Percentiles rank a stretch among this genome's conserved stretches.
Evolutionary conservation across 208 protist species (phyloP).

Genomic region (Crithidia thermophila): DNA sequence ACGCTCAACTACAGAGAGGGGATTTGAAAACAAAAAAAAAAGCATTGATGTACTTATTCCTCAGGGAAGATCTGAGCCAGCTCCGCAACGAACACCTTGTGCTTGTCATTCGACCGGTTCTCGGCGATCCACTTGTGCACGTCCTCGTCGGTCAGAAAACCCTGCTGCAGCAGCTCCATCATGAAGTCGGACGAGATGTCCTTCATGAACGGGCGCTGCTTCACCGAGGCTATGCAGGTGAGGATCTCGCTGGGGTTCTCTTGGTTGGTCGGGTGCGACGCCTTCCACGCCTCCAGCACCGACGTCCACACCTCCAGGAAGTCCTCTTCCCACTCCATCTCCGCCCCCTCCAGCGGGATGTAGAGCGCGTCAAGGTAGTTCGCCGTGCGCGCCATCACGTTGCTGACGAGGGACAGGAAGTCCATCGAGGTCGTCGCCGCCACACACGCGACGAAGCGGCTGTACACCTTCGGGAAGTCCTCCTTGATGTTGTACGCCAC

Average conservation of each 20-base stretch:
- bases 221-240: conserved; percentile 45
- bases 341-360: conserved; percentile 40
- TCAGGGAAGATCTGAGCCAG: conserved; percentile 30
- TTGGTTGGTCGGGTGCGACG: conserved; percentile 25
- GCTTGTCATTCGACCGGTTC: conserved; percentile 32
- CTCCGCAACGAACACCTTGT: conserved; percentile 31
- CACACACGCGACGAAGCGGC: conserved; percentile 61
- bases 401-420: conserved; percentile 56
- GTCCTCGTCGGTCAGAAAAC: conserved; percentile 19
- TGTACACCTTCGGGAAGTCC: conserved; percentile 73
- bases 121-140: conserved; percentile 29
- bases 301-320: conserved; percentile 77
- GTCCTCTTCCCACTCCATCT: conserved; percentile 76
- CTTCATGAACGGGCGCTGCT: conserved; percentile 68
- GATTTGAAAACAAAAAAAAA: conserved; percentile 6
- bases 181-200: conserved; percentile 82
- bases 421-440: conserved; percentile 42
- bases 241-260: conserved; percentile 41
- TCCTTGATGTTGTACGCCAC: conserved; percentile 60
- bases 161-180: conserved; percentile 52
- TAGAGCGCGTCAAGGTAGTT: conserved; percentile 85
- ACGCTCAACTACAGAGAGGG: too few relatives aligned
- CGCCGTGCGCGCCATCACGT: conserved; percentile 80
- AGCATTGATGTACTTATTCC: not conserved
- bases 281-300: conserved; percentile 45